These are phyloP conservation scores for Lichtheimia hyalospora DNA, from an alignment of 371 early-diverging fungal genomes.

Conservation along the genomic window DNA sequence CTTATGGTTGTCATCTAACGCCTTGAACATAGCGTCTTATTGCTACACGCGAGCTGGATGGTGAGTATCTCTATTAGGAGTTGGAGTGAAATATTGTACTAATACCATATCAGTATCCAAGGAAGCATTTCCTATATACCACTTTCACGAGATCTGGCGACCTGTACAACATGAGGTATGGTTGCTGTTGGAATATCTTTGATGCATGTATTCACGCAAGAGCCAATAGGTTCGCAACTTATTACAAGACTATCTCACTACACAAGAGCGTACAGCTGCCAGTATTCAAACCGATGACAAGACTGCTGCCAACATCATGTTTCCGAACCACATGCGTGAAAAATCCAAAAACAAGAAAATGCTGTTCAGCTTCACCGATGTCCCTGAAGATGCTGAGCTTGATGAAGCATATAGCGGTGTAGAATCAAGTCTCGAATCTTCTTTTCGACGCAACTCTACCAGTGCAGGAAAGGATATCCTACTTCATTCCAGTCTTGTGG, in stretches of 20 bases:
- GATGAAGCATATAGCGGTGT: conserved; percentile 44
- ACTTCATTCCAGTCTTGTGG: conserved; percentile 53
- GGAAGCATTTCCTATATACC: conserved; percentile 36
- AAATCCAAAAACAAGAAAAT: conserved; percentile 20
- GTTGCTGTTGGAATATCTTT: not conserved
- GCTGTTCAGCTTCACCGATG: conserved; percentile 49
- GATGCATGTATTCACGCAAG: not conserved
- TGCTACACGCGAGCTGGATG: conserved; percentile 16
- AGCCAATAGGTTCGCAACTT: conserved; percentile 58
- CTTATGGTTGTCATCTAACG: not conserved
- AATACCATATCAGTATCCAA: conserved; percentile 10
- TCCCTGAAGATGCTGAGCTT: conserved; percentile 18
- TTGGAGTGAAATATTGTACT: too few species aligned
- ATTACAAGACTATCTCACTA: conserved; percentile 72
- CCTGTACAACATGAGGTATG: conserved; percentile 69
- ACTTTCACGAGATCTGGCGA: conserved; percentile 66
- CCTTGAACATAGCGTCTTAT: conserved; percentile 18
- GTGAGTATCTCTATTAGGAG: conserved; percentile 8
- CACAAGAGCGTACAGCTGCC: conserved; percentile 44
- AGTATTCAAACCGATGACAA: conserved; percentile 28
- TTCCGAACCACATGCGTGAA: conserved; percentile 23
- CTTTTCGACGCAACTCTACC: conserved; percentile 29
- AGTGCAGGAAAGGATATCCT: conserved; percentile 16
- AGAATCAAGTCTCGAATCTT: conserved; percentile 24
- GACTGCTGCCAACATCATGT: conserved; percentile 45